Evolutionary conservation across 1,284 basidiomycete species (phyloP).

Genomic region (Inonotus hispidus): DNA sequence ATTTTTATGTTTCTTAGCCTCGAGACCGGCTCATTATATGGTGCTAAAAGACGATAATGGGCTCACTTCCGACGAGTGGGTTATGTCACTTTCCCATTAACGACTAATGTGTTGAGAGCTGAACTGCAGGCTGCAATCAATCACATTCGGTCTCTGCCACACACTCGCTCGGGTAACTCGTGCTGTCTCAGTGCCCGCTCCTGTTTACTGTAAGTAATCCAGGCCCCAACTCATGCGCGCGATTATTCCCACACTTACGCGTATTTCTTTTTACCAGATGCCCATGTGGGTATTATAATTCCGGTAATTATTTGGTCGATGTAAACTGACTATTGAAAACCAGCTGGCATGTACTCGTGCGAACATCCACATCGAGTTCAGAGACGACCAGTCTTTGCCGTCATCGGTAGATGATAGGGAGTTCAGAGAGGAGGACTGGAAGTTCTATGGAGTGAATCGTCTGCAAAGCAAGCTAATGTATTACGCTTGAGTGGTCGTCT

Average conservation of each 20-base stretch:
- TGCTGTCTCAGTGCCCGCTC: conserved; percentile 32
- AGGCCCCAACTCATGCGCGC: background rate
- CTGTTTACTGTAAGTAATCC: conserved; percentile 29
- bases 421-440: conserved; percentile 5
- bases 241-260: background rate
- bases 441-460: background rate
- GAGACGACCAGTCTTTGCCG: background rate
- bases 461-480: conserved; percentile 9
- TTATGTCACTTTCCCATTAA: background rate
- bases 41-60: conserved; percentile 31
- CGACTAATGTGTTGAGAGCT: background rate
- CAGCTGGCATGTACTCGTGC: conserved; percentile 15
- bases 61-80: conserved; percentile 16
- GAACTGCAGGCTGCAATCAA: conserved; percentile 22
- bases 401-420: background rate
- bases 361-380: conserved; percentile 12
- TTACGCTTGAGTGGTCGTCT: background rate
- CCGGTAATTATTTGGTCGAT: background rate
- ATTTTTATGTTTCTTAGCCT: conserved; percentile 10
- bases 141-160: conserved; percentile 33
- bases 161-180: conserved; percentile 32
- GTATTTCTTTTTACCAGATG: conserved; percentile 7
- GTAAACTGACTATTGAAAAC: background rate
- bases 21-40: conserved; percentile 28
- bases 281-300: conserved; percentile 8